phyloP scores from a whole-genome alignment of 306 rosid species.

The Vigna nakashimae region DNA sequence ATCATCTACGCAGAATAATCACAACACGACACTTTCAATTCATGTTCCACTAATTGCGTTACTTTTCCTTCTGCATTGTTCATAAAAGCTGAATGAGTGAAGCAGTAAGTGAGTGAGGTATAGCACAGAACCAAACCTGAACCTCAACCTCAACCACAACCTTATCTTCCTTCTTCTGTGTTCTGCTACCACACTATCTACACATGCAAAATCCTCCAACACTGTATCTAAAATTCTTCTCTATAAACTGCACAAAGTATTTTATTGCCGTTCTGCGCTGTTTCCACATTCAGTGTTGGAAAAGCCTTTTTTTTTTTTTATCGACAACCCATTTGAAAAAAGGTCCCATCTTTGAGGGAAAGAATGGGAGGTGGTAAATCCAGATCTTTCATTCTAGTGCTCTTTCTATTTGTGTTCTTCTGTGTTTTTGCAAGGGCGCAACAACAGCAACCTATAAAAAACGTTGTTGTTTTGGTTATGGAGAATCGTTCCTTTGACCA shows the following conservation, averaged over 20 bases:
- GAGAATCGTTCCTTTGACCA: conserved; percentile 98
- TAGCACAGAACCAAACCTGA: conserved; percentile 32
- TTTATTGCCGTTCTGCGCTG: neutral
- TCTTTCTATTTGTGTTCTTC: conserved; percentile 56
- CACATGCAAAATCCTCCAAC: neutral
- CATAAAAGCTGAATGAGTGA: conserved; percentile 14
- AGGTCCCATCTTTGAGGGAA: conserved; percentile 11
- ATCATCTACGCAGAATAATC: neutral
- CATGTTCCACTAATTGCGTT: conserved; percentile 43
- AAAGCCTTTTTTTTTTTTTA: conserved; percentile 1
- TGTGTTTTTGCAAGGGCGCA: conserved; percentile 50
- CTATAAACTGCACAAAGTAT: conserved; percentile 11
- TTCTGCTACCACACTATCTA: neutral
- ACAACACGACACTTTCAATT: conserved; percentile 37
- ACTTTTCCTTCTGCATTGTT: conserved; percentile 21
- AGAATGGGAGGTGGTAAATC: conserved; percentile 44
- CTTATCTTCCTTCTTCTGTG: conserved; percentile 30
- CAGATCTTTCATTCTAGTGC: conserved; percentile 53
- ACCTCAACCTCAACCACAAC: conserved; percentile 4
- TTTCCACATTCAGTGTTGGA: conserved; percentile 12
- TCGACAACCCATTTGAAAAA: conserved; percentile 40
- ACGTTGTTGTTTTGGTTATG: conserved; percentile 87
- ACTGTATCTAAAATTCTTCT: neutral
- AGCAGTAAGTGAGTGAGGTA: neutral
- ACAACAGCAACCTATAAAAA: conserved; percentile 80